Percentiles rank a stretch among this genome's conserved stretches.
Evolutionary conservation across 257 asterid genomes (phyloP).

Genomic region (Solanum etuberosum): DNA sequence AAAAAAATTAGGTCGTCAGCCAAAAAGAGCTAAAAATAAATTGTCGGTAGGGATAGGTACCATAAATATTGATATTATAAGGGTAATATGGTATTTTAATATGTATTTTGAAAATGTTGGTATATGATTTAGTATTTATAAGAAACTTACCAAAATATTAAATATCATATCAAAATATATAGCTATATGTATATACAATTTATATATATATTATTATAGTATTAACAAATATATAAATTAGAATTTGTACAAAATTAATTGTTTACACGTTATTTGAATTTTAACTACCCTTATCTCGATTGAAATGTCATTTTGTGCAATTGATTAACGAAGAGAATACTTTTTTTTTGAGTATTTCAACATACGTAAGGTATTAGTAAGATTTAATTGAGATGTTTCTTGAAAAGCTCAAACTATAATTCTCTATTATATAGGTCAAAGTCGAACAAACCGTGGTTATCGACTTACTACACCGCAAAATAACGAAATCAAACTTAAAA

Average conservation of each 20-base stretch:
- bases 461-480: neutral
- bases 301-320: neutral
- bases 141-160: neutral
- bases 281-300: neutral
- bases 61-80: neutral
- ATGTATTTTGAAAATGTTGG: neutral
- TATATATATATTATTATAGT: neutral
- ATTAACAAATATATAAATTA: neutral
- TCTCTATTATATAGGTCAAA: neutral
- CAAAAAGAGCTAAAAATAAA: neutral
- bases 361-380: neutral
- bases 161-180: neutral
- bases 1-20: neutral
- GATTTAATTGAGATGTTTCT: neutral
- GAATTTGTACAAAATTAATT: neutral
- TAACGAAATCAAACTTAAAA: neutral
- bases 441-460: accelerated
- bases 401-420: neutral
- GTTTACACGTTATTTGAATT: neutral
- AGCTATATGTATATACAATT: too few relatives aligned
- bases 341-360: neutral
- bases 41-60: neutral
- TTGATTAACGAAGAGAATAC: neutral
- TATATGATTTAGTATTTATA: neutral
- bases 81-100: neutral